Base-by-base conservation (phyloP, 1,284 basidiomycete genomes). In the Cryptococcus depauperatus region DNA sequence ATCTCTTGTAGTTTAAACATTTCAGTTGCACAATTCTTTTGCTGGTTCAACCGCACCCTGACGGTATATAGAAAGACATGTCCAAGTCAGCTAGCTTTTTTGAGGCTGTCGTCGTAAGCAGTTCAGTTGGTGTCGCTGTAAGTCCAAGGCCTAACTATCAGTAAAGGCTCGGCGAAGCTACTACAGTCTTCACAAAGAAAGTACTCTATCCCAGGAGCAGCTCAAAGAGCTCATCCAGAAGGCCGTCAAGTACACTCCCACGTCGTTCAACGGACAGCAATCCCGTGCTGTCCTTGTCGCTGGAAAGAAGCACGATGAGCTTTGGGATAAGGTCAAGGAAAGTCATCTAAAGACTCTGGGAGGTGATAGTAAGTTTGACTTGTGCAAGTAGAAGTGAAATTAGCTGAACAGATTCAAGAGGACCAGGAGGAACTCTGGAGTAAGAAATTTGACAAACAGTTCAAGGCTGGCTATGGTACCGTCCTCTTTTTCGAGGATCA, bases 401-500 rank as follows among this genome's bases (percentile, higher is more conserved):
- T n/a, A n/a, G n/a, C n/a, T n/a, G n/a, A n/a, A n/a, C n/a, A n/a
- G n/a, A n/a, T n/a, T n/a, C n/a, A 13, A 53, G 51, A 53, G 48
- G 43, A 43, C 16, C 37, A 50, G 34, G 48, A 52, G 30, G 38
- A 23, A 9, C 33, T 37, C 41, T 52, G 39, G 39, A 41, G 52
- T 16, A 46, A 42, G 26, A 65, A 62, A 53, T 59, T 74, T 32
- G 58, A 59, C 30, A 55, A 38, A 28, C 35, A 52, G 16, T 74
- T 74, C 61, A 56, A 61, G 39, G 52, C 61, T 9, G 75, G 65
- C 9, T 64, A 71, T 48, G 75, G 73, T 23, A 75, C 76, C 8
- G 66, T 76, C 33, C 50, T 75, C 37, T 72, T 76, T 61, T 76
- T 71, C 50, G 70, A 72, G 43, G 71, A 73, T 56, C 66, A 74